Percentiles rank a stretch among this genome's conserved stretches.
Conservation (phyloP, 2,329 filamentous ascomycete species). For the Arthrinium phaeospermum region DNA sequence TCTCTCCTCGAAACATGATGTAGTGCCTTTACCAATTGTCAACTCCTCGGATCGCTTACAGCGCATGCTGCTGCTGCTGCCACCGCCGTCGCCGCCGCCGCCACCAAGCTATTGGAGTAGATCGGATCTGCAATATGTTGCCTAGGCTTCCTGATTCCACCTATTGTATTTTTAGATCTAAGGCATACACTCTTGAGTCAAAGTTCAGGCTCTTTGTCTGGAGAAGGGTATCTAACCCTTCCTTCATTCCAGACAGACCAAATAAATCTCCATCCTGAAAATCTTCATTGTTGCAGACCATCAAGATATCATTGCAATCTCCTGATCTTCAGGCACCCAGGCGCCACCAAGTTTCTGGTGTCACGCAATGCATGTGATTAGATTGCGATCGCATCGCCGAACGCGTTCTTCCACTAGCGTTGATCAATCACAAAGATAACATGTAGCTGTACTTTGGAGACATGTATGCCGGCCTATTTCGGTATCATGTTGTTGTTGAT, state of each 20-base stretch:
- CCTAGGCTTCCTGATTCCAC: too few relatives aligned
- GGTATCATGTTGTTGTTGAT: too few relatives aligned
- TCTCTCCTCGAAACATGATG: neutral
- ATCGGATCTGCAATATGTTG: constrained; percentile 1
- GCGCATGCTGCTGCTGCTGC: constrained; percentile 3
- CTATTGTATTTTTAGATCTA: too few relatives aligned
- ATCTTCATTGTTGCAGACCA: too few relatives aligned
- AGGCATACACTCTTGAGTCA: too few relatives aligned
- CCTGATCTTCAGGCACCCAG: neutral
- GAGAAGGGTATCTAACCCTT: too few relatives aligned
- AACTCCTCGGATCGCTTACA: neutral
- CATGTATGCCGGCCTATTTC: too few relatives aligned
- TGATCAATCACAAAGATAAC: neutral
- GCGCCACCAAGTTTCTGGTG: neutral
- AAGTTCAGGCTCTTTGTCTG: too few relatives aligned
- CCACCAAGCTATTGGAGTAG: neutral
- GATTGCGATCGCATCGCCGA: neutral
- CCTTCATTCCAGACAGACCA: too few relatives aligned
- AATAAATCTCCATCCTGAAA: too few relatives aligned
- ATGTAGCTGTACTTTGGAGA: neutral
- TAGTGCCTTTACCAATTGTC: neutral
- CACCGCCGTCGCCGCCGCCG: neutral
- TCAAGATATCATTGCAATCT: neutral
- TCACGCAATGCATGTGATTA: neutral
- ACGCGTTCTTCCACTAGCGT: neutral